Base-by-base conservation (phyloP, 768 basidiomycete species). In the Leccinum olivaceopallidum region DNA sequence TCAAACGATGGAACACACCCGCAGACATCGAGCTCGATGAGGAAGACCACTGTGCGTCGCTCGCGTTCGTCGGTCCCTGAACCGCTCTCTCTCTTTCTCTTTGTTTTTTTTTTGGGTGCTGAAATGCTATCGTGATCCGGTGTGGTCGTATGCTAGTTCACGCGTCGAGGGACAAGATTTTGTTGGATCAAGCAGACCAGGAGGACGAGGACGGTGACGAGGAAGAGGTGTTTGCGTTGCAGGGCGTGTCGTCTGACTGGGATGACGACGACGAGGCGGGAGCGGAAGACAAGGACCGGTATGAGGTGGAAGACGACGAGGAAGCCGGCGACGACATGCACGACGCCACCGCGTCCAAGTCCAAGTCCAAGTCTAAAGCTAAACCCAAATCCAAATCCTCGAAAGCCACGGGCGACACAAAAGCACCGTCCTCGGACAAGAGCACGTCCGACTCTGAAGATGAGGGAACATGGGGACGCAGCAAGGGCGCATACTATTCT, bases 401-500 rank as follows among this genome's bases (percentile, higher is more conserved):
- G 24, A 60, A 60, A 28, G 24, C 62, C 18, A 37, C 61, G 44
- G 56, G 65, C 51, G 62, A 61, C 44, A 39, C 58, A 36, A 68
- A 67, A 57, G 66, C 56, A 55, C 20, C 66, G 36, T 30, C 55
- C 18, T 42, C 53, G 3, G 49, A 30, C 6, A 60, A 57, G 48
- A 9, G 52, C 13, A 5, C 65, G 5, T 66, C 65, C 32, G 69
- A 66, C 50, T 69, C 71, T 2, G 75, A 74, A 12, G 65, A 66
- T 12, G 83, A 83, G 55, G 85, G 83, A 73, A 84, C 82, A 1
- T 98, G 95, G 95, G 95, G 95, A 10, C 80, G 78, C 60, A 84
- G 85, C 63, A 88, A 88, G 74, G 80, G 85, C 44, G 88, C 85
- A 5, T 98, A 95, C 75, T 96, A 96, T 70, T 85, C 92, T 4